Evolutionary conservation across 768 basidiomycete genomes (phyloP).

Genomic region (Mycena galericulata): DNA sequence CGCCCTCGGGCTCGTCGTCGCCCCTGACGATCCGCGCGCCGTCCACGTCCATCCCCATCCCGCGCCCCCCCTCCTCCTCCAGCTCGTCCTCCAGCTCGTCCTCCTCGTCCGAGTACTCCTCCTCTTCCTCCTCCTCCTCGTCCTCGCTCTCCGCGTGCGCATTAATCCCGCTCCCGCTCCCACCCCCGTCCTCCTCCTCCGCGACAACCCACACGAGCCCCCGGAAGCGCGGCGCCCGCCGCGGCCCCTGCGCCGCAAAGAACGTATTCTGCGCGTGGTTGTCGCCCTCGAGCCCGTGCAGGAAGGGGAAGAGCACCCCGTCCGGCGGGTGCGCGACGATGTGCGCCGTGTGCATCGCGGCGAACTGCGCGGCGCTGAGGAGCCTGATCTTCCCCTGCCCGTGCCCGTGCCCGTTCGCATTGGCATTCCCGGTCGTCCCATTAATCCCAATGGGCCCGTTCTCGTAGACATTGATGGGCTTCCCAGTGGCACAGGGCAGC

Average conservation of each 20-base stretch:
- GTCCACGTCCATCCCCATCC: conserved; percentile 36
- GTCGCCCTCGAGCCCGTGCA: conserved; percentile 88
- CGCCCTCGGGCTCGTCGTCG: conserved; percentile 9
- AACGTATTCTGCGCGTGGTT: conserved; percentile 86
- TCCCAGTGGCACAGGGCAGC: not conserved
- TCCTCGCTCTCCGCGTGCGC: conserved; percentile 23
- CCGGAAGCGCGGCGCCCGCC: conserved; percentile 60
- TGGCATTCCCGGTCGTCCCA: too few species aligned
- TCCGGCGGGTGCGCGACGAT: conserved; percentile 82
- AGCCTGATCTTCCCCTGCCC: conserved; percentile 39
- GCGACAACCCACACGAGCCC: conserved; percentile 88
- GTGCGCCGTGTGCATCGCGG: conserved; percentile 71
- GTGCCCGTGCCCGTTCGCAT: too few species aligned
- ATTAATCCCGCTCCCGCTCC: conserved; percentile 25
- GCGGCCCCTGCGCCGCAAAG: conserved; percentile 62
- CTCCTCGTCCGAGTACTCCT: conserved; percentile 17
- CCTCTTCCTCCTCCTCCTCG: conserved; percentile 38
- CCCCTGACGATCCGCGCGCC: conserved; percentile 20
- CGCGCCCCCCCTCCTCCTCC: conserved; percentile 27
- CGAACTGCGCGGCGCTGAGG: conserved; percentile 61
- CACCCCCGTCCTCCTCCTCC: conserved; percentile 74
- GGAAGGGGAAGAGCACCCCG: conserved; percentile 86
- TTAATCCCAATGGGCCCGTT: too few species aligned
- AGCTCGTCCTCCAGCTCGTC: conserved; percentile 20
- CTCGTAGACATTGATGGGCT: not conserved